Evolutionary conservation across 352 stramenopile species (phyloP), one percentile per base, ranked within the genome.

Genomic region (Lagenidium giganteum): DNA sequence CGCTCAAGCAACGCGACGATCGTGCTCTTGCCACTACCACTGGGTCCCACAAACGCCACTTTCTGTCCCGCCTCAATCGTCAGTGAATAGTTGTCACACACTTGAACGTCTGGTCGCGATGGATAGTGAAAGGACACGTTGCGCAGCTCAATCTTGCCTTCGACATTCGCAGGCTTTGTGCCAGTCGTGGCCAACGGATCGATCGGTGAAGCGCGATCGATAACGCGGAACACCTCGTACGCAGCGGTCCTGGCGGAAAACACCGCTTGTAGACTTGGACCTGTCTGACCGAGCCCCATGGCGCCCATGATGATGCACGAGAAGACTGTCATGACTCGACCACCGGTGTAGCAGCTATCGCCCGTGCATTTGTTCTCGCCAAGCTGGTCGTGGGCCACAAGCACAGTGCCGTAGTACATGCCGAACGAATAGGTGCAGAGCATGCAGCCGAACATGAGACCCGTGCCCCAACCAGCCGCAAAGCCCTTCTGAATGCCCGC

Each of bases 1-100:
- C 87, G 63, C 53, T 96, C 95, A 3, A 98, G 57, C 2, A 96
- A 61, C 14, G 80, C 66, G 7, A 71, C 70, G 30, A 97, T 66
- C 13, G 87, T 97, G n/a, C 83, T 95, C 54, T 96, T 95, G 42
- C 86, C 76, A 54, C 59, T 55, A 24, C 78, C 47, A 26, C 54
- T 68, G 2, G 41, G 23, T 8, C 62, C 62, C 11, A 68, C 57
- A n/a, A 72, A 35, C 9, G 63, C 65, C 6, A 77, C 50, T 8
- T 43, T 70, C 16, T 76, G 29, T 4, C 69, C 69, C 7, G 61
- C 50, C 27, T 51, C 51, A 31, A 85, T 63, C 11, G 9, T 20
- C 22, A 67, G 27, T 9, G 30, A 49, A 21, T 54, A 67, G 18
- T 42, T 47, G 21, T 54, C 32, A 21, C 51, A 56, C 8, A 60